Base-by-base conservation (phyloP, 305 asterid genomes). In the Fraxinus ornus region DNA sequence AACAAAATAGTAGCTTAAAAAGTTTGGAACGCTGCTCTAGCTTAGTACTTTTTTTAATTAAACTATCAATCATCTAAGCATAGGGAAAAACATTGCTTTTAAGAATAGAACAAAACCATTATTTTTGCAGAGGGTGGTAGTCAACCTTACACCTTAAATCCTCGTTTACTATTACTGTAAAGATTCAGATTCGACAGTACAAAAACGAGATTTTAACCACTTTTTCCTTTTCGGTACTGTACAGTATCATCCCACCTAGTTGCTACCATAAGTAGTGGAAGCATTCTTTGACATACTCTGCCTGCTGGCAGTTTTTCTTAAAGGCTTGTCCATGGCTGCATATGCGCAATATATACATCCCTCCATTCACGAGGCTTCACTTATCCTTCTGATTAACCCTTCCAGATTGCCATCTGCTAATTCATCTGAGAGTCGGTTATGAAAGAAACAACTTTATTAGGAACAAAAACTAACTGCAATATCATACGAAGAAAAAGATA, bases 331-430 rank as follows among this genome's bases (percentile, higher is more conserved):
- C 83, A 62, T 78, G 47, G 85, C 78, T 76, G 76, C 83, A 82
- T 74, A 80, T 76, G 33, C 33, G 78, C 81, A 80, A 57, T 80
- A 73, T 85, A 75, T 82, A 82, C 75, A 80, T 36, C 36, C 66
- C 83, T 80, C 77, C 47, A 13, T 30, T 76, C n/a, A 44, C 24
- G 22, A 70, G 41, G 75, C 39, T 70, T 70, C 4, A n/a, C 4
- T 66, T 66, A 28, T 66, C n/a, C 36, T 70, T 70, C 75, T 30
- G 39, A 68, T 26, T 13, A 26, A 68, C 37, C 26, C 44, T 47
- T 41, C 70, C 36, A 37, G 33, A 74, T 66, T 10, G n/a, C 44
- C 75, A 47, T n/a, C 70, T 47, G 44, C 76, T 1, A 70, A 12
- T 47, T 47, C 57, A 47, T 47, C 57, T 47, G 57, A 1, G 21